Percentiles rank a stretch among this genome's conserved stretches.
phyloP scores from a whole-genome alignment of 345 rosid species.

The Eucalyptus regnans region DNA sequence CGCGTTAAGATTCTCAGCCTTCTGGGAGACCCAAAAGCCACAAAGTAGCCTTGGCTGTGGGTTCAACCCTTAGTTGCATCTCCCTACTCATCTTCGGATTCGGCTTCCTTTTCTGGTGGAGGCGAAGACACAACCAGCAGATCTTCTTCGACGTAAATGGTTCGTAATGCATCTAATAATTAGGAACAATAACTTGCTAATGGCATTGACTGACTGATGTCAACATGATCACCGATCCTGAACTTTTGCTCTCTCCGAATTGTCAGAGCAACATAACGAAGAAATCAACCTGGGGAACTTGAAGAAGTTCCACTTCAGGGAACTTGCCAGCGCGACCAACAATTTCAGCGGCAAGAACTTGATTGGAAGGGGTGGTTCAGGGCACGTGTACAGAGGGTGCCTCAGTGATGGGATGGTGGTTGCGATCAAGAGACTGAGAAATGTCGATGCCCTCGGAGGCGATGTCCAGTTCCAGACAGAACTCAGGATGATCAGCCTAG shows the following conservation, averaged over 20 bases:
- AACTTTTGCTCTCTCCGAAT: not conserved
- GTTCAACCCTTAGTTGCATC: conserved; percentile 57
- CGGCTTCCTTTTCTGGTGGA: conserved; percentile 75
- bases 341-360: conserved; percentile 88
- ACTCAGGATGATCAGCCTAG: conserved; percentile 91
- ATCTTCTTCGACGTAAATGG: conserved; percentile 86
- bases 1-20: conserved; percentile 29
- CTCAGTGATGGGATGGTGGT: conserved; percentile 69
- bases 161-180: conserved; percentile 3
- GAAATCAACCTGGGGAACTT: conserved; percentile 75
- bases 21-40: conserved; percentile 33
- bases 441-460: conserved; percentile 57
- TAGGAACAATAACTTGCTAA: not conserved
- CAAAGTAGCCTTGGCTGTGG: conserved; percentile 58
- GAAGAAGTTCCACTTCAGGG: conserved; percentile 77
- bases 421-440: conserved; percentile 79
- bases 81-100: conserved; percentile 48
- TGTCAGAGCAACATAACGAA: conserved; percentile 57
- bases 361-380: conserved; percentile 89
- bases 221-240: not conserved
- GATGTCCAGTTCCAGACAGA: conserved; percentile 88
- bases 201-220: not conserved
- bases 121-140: conserved; percentile 68
- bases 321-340: conserved; percentile 72
- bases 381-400: conserved; percentile 82